A percentile compares a stretch with the other conserved stretches of the same genome.
Conservation (phyloP, 2,329 filamentous ascomycete species). For the Cordyceps cicadae region DNA sequence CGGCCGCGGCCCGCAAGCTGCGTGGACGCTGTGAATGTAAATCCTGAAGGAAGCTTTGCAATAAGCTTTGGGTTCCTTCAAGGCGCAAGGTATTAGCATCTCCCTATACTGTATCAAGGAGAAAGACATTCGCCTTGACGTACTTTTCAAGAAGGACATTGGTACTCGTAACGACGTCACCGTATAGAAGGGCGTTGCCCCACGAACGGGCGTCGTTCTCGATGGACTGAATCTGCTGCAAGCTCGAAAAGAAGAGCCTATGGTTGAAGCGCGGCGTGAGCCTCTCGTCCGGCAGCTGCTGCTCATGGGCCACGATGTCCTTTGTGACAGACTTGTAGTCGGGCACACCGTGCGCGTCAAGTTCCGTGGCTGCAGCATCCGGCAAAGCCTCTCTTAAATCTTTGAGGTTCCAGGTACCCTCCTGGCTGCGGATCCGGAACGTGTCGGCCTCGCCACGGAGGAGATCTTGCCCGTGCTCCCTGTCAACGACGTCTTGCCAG, state of each 20-base stretch:
- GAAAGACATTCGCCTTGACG: constrained; percentile 11
- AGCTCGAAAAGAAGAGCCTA: constrained; percentile 63
- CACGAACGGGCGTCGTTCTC: constrained; percentile 57
- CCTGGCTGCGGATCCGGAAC: constrained; percentile 66
- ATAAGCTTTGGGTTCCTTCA: constrained; percentile 68
- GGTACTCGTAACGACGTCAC: constrained; percentile 87
- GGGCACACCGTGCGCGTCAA: constrained; percentile 49
- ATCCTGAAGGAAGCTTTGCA: constrained; percentile 69
- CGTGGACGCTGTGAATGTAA: constrained; percentile 77
- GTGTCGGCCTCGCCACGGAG: constrained; percentile 76
- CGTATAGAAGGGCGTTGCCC: constrained; percentile 74
- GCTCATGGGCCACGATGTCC: constrained; percentile 63
- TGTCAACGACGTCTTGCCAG: constrained; percentile 59
- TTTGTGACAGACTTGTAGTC: constrained; percentile 72
- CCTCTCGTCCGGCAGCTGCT: constrained; percentile 56
- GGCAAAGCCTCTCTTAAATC: constrained; percentile 46
- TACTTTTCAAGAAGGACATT: constrained; percentile 89
- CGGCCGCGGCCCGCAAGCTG: constrained; percentile 84
- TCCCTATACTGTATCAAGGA: neutral
- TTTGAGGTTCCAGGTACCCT: constrained; percentile 50
- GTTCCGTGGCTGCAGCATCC: constrained; percentile 17
- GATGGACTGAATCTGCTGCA: constrained; percentile 54
- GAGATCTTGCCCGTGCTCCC: constrained; percentile 58
- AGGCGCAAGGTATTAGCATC: neutral
- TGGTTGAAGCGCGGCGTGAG: constrained; percentile 85